A percentile compares a stretch with the other conserved stretches of the same genome.
phyloP scores from a whole-genome alignment of 371 early-diverging fungal species.

The Mucor ambiguus region DNA sequence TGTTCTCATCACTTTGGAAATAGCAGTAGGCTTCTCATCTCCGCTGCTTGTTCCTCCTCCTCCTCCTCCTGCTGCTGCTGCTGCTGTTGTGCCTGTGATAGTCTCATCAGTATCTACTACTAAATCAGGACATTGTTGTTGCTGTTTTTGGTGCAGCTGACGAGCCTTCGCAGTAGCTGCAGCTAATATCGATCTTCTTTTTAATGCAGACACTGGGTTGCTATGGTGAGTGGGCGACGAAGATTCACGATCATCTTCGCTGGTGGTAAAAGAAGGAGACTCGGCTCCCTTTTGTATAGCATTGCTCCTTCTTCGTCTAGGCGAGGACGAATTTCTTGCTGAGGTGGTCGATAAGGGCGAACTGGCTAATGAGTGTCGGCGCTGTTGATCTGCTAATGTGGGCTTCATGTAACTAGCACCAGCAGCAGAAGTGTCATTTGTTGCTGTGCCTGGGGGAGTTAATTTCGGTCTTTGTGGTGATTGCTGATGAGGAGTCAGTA shows the following conservation, averaged over 20 bases:
- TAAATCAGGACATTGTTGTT: constrained; percentile 13
- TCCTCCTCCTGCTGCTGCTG: not conserved
- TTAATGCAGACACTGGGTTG: constrained; percentile 12
- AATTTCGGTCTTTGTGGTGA: not conserved
- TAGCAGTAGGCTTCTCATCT: constrained; percentile 22
- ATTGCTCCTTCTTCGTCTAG: constrained; percentile 21
- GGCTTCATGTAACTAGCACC: constrained; percentile 34
- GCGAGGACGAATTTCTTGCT: constrained; percentile 13
- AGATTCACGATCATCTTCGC: constrained; percentile 23
- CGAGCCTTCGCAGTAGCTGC: constrained; percentile 27
- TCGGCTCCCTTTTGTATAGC: constrained; percentile 9
- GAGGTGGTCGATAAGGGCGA: not conserved
- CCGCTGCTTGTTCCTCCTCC: constrained; percentile 10
- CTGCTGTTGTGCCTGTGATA: not conserved
- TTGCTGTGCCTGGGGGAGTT: constrained; percentile 5
- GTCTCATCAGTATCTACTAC: not conserved
- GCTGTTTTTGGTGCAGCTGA: constrained; percentile 22
- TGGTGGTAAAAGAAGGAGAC: constrained; percentile 14
- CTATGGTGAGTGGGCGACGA: not conserved
- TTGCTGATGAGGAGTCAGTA: not conserved
- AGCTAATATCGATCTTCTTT: constrained; percentile 31
- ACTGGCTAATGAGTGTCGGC: constrained; percentile 29
- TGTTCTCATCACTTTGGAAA: constrained; percentile 7
- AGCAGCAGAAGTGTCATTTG: constrained; percentile 12
- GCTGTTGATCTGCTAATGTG: constrained; percentile 32